Conservation (phyloP, 805 yeast species). For the Lipomyces sp. region DNA sequence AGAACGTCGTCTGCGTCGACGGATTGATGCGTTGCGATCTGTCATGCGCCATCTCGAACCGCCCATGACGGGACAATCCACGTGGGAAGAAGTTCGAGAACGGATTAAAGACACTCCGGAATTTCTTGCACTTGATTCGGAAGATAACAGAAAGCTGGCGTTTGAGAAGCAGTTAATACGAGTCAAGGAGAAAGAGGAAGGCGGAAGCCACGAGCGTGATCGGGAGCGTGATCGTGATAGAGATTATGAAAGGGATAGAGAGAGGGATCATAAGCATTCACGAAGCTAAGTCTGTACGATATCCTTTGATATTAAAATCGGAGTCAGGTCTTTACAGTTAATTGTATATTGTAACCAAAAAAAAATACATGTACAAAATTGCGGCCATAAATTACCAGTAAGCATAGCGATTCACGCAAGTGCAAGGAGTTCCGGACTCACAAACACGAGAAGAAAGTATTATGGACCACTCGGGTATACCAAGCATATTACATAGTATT, state of each 20-base stretch:
- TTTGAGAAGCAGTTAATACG: conserved; percentile 47
- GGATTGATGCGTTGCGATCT: conserved; percentile 44
- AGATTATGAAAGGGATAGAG: conserved; percentile 12
- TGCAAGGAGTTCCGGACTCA: not conserved
- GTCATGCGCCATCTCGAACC: conserved; percentile 44
- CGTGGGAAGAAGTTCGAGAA: conserved; percentile 49
- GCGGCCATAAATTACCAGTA: not conserved
- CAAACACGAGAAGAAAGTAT: not conserved
- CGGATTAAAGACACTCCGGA: conserved; percentile 45
- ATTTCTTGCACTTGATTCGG: conserved; percentile 47
- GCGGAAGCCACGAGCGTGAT: conserved; percentile 26
- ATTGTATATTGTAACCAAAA: not conserved
- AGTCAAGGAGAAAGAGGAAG: conserved; percentile 38
- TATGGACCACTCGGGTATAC: not conserved
- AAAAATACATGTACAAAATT: not conserved
- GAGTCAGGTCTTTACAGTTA: not conserved
- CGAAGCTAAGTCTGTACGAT: not conserved
- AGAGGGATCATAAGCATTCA: conserved; percentile 10
- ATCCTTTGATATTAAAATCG: no score
- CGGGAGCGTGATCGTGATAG: conserved; percentile 22
- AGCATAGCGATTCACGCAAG: not conserved
- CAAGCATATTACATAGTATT: not conserved
- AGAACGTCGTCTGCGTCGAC: conserved; percentile 42
- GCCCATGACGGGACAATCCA: conserved; percentile 41
- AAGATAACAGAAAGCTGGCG: conserved; percentile 41